phyloP scores from a whole-genome alignment of 2,329 filamentous ascomycete genomes.

The Didymella lethalis region DNA sequence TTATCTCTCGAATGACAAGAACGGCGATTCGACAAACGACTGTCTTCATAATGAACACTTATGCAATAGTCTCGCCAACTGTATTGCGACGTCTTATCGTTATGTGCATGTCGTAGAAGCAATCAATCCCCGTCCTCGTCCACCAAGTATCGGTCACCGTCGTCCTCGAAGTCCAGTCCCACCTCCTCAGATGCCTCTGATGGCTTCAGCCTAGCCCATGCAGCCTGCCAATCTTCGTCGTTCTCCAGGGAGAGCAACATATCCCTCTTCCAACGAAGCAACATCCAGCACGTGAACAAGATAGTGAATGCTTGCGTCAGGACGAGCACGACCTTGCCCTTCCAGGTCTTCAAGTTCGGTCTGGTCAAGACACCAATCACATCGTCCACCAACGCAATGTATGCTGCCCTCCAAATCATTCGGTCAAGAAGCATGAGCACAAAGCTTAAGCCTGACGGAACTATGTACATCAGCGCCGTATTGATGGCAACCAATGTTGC shows the following conservation, averaged over 20 bases:
- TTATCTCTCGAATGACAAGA: background rate
- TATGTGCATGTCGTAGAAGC: too few species aligned
- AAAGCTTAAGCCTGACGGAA: slow-evolving; percentile 17
- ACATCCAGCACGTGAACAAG: slow-evolving; percentile 1
- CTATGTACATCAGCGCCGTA: slow-evolving; percentile 2
- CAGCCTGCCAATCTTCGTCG: background rate
- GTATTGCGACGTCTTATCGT: too few species aligned
- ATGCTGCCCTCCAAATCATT: slow-evolving; percentile 22
- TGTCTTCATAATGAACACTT: background rate
- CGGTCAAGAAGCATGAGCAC: slow-evolving; percentile 17
- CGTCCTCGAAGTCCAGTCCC: slow-evolving; percentile 3
- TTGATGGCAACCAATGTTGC: slow-evolving; percentile 19
- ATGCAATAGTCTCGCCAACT: background rate
- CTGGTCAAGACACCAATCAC: slow-evolving; percentile 24
- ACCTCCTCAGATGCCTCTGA: background rate
- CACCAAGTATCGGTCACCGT: slow-evolving; percentile 11
- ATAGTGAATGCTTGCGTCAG: slow-evolving; percentile 21
- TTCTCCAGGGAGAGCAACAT: background rate
- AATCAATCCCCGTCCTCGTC: background rate
- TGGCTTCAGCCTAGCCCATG: background rate
- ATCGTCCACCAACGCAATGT: slow-evolving; percentile 33
- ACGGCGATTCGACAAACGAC: background rate
- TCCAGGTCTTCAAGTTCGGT: slow-evolving; percentile 23
- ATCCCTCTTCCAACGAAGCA: slow-evolving; percentile 11
- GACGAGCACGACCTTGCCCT: slow-evolving; percentile 21